Percentiles rank a stretch among this genome's conserved stretches.
These are phyloP conservation scores for Tagetes erecta DNA, from an alignment of 129 eudicot species.

Conservation along the genomic window DNA sequence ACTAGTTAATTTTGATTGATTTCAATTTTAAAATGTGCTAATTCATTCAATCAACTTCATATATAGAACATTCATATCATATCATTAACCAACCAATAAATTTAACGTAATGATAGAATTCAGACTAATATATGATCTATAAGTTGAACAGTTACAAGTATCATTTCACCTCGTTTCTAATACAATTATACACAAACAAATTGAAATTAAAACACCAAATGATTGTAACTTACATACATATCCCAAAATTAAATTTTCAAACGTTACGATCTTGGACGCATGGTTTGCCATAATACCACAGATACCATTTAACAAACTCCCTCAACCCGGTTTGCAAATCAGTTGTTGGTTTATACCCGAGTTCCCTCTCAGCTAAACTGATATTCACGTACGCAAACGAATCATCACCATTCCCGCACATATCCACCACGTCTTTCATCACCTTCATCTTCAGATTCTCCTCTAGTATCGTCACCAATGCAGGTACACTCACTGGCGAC, in stretches of 20 bases:
- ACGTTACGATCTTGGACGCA: not conserved
- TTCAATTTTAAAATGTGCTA: not conserved
- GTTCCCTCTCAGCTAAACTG: slow-evolving; percentile 57
- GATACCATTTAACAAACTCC: slow-evolving; percentile 71
- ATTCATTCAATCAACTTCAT: too few species aligned
- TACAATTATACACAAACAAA: slow-evolving; percentile 30
- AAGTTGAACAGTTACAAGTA: slow-evolving; percentile 13
- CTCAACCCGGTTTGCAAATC: slow-evolving; percentile 70
- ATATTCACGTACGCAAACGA: slow-evolving; percentile 57
- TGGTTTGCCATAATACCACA: slow-evolving; percentile 52
- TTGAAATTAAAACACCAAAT: slow-evolving; percentile 30
- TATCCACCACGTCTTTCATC: slow-evolving; percentile 41
- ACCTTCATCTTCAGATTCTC: slow-evolving; percentile 61
- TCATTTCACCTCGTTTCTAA: slow-evolving; percentile 28
- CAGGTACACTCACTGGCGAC: slow-evolving; percentile 55
- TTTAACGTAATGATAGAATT: not conserved
- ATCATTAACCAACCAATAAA: not conserved
- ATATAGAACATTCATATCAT: not conserved
- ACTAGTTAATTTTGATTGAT: too few species aligned
- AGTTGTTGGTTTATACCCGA: slow-evolving; percentile 70
- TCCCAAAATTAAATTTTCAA: slow-evolving; percentile 10
- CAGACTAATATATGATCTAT: slow-evolving; percentile 8
- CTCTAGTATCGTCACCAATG: slow-evolving; percentile 56
- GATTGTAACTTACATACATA: slow-evolving; percentile 31
- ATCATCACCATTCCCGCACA: slow-evolving; percentile 55